Evolutionary conservation across 257 asterid genomes (phyloP).

Genomic region (Plectranthus barbatus): DNA sequence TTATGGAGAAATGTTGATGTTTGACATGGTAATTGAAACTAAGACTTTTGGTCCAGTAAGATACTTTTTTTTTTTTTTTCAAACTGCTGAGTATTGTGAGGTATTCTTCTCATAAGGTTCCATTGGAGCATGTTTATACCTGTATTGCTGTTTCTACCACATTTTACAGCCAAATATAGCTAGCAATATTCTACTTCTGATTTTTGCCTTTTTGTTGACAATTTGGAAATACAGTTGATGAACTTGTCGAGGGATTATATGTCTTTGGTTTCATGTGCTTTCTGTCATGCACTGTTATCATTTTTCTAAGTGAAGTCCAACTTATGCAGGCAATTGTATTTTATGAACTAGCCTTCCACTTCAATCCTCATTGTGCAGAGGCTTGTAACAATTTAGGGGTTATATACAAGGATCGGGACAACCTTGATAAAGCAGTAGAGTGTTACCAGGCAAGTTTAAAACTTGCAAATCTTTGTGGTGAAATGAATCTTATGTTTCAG

Average conservation of each 20-base stretch:
- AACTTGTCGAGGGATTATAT: neutral
- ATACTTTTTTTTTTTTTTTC: neutral
- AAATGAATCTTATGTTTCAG: neutral
- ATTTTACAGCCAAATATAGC: neutral
- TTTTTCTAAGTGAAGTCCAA: conserved; percentile 8
- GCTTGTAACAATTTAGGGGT: conserved; percentile 99
- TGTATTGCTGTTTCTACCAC: neutral
- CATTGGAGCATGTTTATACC: neutral
- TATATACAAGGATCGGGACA: conserved; percentile 94
- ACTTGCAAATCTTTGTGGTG: conserved; percentile 16
- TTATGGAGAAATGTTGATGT: conserved; percentile 98
- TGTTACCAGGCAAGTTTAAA: conserved; percentile 78
- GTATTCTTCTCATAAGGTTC: conserved; percentile 4
- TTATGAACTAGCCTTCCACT: conserved; percentile 98
- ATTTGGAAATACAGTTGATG: conserved; percentile 3
- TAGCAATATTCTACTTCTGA: conserved; percentile 2
- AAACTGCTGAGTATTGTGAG: conserved; percentile 5
- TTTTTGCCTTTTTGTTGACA: neutral
- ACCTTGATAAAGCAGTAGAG: conserved; percentile 98
- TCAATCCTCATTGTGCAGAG: conserved; percentile 99
- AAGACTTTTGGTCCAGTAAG: neutral
- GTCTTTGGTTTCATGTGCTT: neutral
- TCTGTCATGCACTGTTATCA: neutral
- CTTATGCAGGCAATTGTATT: conserved; percentile 88
- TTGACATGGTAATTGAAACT: conserved; percentile 80